These are phyloP conservation scores for Tolypocladium endophyticum DNA, from an alignment of 2,329 filamentous ascomycete genomes.

Conservation along the genomic window DNA sequence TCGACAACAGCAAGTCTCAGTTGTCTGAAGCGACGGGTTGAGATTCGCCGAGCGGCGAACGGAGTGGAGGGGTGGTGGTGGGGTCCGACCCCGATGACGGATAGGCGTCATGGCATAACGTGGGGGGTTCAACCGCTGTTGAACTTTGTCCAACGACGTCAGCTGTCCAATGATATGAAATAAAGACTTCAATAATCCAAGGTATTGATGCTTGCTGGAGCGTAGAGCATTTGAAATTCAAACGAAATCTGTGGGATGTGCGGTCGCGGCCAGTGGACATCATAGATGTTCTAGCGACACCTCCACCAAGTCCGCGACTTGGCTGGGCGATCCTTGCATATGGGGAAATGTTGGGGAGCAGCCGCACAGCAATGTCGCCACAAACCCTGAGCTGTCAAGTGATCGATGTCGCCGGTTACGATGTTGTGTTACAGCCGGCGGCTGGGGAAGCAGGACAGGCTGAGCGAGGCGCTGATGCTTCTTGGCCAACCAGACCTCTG, in stretches of 20 bases:
- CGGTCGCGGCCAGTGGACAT: neutral
- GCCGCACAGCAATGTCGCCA: too few relatives aligned
- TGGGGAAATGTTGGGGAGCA: too few relatives aligned
- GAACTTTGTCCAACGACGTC: neutral
- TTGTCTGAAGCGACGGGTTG: neutral
- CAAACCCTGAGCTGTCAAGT: neutral
- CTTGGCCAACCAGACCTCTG: neutral
- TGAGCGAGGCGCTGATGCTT: neutral
- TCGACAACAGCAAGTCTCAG: neutral
- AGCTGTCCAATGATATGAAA: neutral
- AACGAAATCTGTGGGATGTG: neutral
- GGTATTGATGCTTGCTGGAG: neutral
- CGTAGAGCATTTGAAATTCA: neutral
- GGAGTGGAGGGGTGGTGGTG: neutral
- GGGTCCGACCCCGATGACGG: neutral
- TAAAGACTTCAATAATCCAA: neutral
- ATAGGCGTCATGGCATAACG: neutral
- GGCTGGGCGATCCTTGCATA: too few relatives aligned
- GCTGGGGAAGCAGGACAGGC: neutral
- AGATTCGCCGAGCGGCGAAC: neutral
- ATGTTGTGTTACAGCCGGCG: neutral
- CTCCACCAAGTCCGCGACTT: neutral
- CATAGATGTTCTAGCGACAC: neutral
- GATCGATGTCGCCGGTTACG: neutral
- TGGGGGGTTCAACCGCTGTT: neutral